Evolutionary conservation across 768 basidiomycete species (phyloP).

Genomic region (Pisolithus orientalis): DNA sequence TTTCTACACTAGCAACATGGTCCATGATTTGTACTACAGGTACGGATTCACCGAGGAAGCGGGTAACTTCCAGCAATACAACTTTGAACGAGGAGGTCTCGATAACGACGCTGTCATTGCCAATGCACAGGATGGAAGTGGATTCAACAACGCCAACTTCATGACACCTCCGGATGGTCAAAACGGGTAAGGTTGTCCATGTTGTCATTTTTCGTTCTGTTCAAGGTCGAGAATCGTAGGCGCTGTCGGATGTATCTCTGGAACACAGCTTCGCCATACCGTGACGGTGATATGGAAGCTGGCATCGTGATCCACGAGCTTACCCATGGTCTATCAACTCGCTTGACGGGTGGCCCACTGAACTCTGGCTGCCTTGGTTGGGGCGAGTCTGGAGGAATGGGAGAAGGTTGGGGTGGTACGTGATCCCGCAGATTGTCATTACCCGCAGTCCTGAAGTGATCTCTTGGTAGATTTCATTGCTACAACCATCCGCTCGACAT

Average conservation of each 20-base stretch:
- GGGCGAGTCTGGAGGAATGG: slow-evolving; percentile 97
- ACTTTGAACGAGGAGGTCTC: slow-evolving; percentile 85
- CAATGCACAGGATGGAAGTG: slow-evolving; percentile 93
- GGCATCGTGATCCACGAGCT: slow-evolving; percentile 95
- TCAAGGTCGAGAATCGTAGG: slow-evolving; percentile 1
- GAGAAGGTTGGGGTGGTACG: slow-evolving; percentile 89
- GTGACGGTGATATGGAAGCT: slow-evolving; percentile 93
- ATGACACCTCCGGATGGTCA: slow-evolving; percentile 81
- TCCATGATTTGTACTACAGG: slow-evolving; percentile 79
- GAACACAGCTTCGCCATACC: slow-evolving; percentile 85
- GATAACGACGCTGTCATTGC: slow-evolving; percentile 89
- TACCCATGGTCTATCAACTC: slow-evolving; percentile 86
- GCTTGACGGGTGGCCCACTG: slow-evolving; percentile 88
- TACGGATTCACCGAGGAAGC: slow-evolving; percentile 89
- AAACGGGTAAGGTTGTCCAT: slow-evolving; percentile 47
- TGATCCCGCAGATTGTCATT: not conserved
- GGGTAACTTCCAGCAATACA: slow-evolving; percentile 98
- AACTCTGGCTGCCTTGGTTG: slow-evolving; percentile 93
- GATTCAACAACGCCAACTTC: slow-evolving; percentile 91
- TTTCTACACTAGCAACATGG: slow-evolving; percentile 80
- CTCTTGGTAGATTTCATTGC: slow-evolving; percentile 64
- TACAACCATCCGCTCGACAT: slow-evolving; percentile 76
- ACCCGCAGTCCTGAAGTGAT: not conserved
- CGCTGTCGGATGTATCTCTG: slow-evolving; percentile 97
- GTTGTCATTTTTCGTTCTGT: not conserved